These are phyloP conservation scores for Diutina sp. DNA, from an alignment of 1,139 yeast genomes.

Conservation along the genomic window DNA sequence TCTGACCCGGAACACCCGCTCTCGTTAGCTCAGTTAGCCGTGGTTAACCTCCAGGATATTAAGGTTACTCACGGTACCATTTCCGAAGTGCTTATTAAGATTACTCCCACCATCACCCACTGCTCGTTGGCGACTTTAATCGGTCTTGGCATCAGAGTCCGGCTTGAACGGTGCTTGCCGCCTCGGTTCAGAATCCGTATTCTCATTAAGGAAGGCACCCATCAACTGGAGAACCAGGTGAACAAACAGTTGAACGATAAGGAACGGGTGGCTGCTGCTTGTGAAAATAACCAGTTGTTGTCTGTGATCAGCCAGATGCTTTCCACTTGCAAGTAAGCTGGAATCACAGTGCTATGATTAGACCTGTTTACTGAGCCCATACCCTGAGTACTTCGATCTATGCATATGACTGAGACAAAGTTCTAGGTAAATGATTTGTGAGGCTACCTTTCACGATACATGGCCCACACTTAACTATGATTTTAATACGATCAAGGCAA, in stretches of 20 bases:
- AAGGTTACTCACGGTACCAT: slow-evolving; percentile 42
- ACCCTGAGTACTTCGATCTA: too few relatives aligned
- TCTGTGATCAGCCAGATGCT: slow-evolving; percentile 88
- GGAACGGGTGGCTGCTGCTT: slow-evolving; percentile 97
- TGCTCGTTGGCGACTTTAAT: slow-evolving; percentile 93
- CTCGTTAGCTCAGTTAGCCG: slow-evolving; percentile 88
- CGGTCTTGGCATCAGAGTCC: slow-evolving; percentile 87
- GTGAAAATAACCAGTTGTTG: slow-evolving; percentile 87
- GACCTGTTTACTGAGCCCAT: too few relatives aligned
- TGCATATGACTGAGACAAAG: too few relatives aligned
- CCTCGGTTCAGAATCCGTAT: slow-evolving; percentile 73
- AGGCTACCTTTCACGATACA: too few relatives aligned
- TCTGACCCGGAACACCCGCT: slow-evolving; percentile 98
- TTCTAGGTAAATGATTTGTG: too few relatives aligned
- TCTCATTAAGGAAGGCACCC: slow-evolving; percentile 80
- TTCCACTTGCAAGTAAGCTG: slow-evolving; percentile 50
- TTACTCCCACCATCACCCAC: slow-evolving; percentile 97
- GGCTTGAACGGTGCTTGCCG: slow-evolving; percentile 82
- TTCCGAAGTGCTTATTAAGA: slow-evolving; percentile 68
- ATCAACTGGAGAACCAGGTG: slow-evolving; percentile 91
- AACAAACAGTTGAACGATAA: slow-evolving; percentile 95
- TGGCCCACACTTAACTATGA: too few relatives aligned
- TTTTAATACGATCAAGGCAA: too few relatives aligned
- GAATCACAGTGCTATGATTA: too few relatives aligned
- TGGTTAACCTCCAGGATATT: slow-evolving; percentile 78